Base-by-base conservation (phyloP, 2,329 filamentous ascomycete genomes). In the Colletotrichum destructivum region DNA sequence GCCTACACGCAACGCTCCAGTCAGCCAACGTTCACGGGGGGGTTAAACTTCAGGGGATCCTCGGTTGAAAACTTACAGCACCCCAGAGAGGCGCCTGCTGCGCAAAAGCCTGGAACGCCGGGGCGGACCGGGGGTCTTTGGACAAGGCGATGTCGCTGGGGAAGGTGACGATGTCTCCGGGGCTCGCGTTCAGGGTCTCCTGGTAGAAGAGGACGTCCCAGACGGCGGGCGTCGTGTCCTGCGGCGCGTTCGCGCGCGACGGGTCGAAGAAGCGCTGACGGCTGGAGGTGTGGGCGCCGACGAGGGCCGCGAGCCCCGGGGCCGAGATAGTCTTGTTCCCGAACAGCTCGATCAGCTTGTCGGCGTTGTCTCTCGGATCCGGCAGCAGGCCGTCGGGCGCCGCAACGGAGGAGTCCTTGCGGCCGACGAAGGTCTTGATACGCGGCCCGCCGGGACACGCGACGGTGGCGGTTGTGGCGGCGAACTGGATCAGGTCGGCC, bases 401-500 rank as follows among this genome's bases (percentile, higher is more conserved):
- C 4, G 83, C 78, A 11, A 77, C 77, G 8, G 76, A 79, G 23
- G 80, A 83, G 73, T 89, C 87, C 47, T 78, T 80, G 40, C 88
- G 84, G 40, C 88, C 88, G 42, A 89, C 83, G 65, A 85, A 86
- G 0, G 86, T 86, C 65, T 82, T 80, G 35, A 89, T 82, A 16
- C 84, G 82, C 3, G 88, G 88, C 2, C 83, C 82, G 8, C 81
- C 78, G 5, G 83, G 82, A 67, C 83, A 84, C n/a, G 84, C 81
- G 7, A 87, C 82, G 16, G 86, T 86, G 26, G 85, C 88, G 42
- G 87, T 81, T 64, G 78, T 87, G 78, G 81, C 81, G 2, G 85
- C 86, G 76, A 89, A 86, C 76, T 89, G 87, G 46, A 88, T 84
- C 9, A 90, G 80, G 75, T 90, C 88, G 35, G 87, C 88, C 74